Base-by-base conservation (phyloP, 202 grass and related monocot species). In the Digitaria exilis region DNA sequence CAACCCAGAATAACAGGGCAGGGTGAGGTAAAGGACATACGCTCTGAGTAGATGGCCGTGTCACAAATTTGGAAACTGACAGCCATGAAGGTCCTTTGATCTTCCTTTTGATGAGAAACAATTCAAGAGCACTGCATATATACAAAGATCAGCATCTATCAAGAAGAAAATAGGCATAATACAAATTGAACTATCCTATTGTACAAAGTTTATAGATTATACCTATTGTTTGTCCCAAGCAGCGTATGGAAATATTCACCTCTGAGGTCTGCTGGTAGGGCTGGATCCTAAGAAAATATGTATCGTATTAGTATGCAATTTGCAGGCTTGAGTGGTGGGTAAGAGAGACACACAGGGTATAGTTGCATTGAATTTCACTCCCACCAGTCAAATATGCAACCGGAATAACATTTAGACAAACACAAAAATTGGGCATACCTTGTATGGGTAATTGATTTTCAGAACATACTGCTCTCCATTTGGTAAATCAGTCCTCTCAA, bases 81-180 rank as follows among this genome's bases (percentile, higher is more conserved):
- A 99, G 82, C 96, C 96, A 99, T 85, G 89, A 92, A 54, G 96
- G 96, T 32, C 96, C 96, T 75, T 94, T 99, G 70, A 99, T 94
- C 78, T 93, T 89, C 57, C 96, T 96, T 87, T 99, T 99, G 85
- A 99, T 84, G 50, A 99, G 87, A 80, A 99, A 92, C 54, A 99
- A 67, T 82, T 99, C 96, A 77, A 99, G 89, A 61, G 93, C 93
- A 87, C 96, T 99, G 87, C 11, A 88, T 79, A 73, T 34, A 29
- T 75, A 89, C 45, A 87, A 44, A 74, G 56, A 65, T 79, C 65
- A 80, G 58, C 25, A 9, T 88, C n/a, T 41, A 65, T 50, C 41
- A 89, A 77, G 82, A n/a, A n/a, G n/a, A 73, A 13, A 83, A 49
- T 30, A 35, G 42, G 51, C 65, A 73, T 19, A 46, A 8, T 29